Conservation (phyloP, 2,329 filamentous ascomycete species). For the Hypoxylon sp. region DNA sequence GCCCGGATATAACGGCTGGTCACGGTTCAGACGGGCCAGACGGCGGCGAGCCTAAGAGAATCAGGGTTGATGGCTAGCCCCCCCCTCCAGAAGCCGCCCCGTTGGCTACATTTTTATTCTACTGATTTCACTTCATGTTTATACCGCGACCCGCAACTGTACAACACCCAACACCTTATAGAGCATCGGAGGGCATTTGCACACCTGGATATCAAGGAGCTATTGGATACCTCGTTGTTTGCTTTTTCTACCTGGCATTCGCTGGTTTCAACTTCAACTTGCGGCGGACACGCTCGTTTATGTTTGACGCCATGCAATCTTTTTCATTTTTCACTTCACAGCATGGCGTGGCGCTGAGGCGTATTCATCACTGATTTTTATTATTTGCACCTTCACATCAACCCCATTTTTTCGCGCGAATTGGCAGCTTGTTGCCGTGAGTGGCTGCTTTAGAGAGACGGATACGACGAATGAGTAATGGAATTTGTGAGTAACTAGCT, state of each 20-base stretch:
- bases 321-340: slow-evolving; percentile 35
- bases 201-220: slow-evolving; percentile 27
- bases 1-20: slow-evolving; percentile 65
- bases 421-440: slow-evolving; percentile 25
- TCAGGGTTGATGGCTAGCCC: slow-evolving; percentile 65
- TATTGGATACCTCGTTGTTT: slow-evolving; percentile 44
- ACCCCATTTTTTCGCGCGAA: slow-evolving; percentile 36
- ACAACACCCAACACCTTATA: slow-evolving; percentile 47
- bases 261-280: slow-evolving; percentile 43
- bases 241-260: slow-evolving; percentile 43
- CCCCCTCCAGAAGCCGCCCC: slow-evolving; percentile 1
- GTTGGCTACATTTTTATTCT: slow-evolving; percentile 12
- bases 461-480: slow-evolving; percentile 53
- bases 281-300: slow-evolving; percentile 43
- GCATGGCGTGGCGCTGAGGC: slow-evolving; percentile 53
- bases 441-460: slow-evolving; percentile 46
- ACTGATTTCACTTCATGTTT: slow-evolving; percentile 27
- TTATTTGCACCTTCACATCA: slow-evolving; percentile 3
- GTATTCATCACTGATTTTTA: slow-evolving; percentile 34
- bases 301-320: slow-evolving; percentile 48
- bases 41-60: slow-evolving; percentile 66
- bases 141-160: slow-evolving; percentile 43
- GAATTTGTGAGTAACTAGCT: slow-evolving; percentile 38
- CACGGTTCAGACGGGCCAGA: slow-evolving; percentile 61
- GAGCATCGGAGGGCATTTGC: slow-evolving; percentile 36